phyloP scores from a whole-genome alignment of 306 rosid species.

The Erythrophleum fordii region DNA sequence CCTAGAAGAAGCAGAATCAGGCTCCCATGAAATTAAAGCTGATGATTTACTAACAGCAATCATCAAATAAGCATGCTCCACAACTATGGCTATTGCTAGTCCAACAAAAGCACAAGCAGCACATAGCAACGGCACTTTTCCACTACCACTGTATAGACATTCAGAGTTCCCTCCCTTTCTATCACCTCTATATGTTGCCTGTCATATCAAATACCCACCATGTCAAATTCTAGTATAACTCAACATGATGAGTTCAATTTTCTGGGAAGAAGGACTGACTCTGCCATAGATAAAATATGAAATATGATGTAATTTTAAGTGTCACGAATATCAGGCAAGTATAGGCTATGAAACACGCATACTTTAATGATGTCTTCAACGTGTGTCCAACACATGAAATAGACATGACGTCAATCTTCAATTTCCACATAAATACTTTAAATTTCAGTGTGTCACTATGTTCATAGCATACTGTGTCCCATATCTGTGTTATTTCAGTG shows the following conservation, averaged over 20 bases:
- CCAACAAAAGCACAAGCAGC: constrained; percentile 79
- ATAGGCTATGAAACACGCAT: not conserved
- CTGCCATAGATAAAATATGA: not conserved
- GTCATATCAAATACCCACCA: not conserved
- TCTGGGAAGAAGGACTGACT: too few species aligned
- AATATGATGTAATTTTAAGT: not conserved
- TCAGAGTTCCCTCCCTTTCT: constrained; percentile 49
- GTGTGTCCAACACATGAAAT: not conserved
- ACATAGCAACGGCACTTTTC: constrained; percentile 76
- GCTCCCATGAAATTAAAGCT: constrained; percentile 60
- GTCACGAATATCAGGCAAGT: not conserved
- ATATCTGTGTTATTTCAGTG: too few species aligned
- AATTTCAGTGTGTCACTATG: not conserved
- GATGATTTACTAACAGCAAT: constrained; percentile 77
- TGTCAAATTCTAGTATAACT: not conserved
- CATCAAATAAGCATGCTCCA: constrained; percentile 72
- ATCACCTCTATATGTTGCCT: constrained; percentile 59
- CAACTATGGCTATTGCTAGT: constrained; percentile 65
- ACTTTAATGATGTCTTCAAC: not conserved
- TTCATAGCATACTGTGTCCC: not conserved
- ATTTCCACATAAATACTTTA: not conserved
- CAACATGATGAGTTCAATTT: too few species aligned
- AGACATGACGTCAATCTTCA: not conserved
- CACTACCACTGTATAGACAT: constrained; percentile 80
- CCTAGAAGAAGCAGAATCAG: constrained; percentile 60